Evolutionary conservation across 129 eudicot species (phyloP).

Genomic region (Smallanthus sonchifolius): DNA sequence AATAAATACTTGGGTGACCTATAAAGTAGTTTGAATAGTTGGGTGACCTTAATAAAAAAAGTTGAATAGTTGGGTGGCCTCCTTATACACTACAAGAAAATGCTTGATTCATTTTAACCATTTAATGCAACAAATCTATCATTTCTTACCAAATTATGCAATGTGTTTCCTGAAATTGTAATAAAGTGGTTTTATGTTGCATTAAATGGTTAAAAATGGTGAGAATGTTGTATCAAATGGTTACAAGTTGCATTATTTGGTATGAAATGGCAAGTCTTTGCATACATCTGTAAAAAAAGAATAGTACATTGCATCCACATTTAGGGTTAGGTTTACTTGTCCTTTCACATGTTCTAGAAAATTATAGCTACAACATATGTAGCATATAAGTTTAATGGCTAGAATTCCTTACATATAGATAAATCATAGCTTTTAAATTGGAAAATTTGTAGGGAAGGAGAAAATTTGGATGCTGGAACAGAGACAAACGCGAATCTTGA

Average conservation of each 20-base stretch:
- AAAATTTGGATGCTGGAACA: conserved; percentile 84
- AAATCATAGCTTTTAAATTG: neutral
- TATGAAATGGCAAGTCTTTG: neutral
- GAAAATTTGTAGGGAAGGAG: conserved; percentile 57
- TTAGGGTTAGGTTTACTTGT: neutral
- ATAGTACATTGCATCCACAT: neutral
- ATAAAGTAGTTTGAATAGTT: neutral
- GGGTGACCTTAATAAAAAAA: neutral
- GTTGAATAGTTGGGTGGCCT: neutral
- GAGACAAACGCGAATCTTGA: conserved; percentile 72
- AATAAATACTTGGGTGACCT: neutral
- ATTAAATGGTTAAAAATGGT: neutral
- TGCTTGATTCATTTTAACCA: neutral
- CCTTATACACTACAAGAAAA: neutral
- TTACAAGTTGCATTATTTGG: neutral
- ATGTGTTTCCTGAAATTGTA: neutral
- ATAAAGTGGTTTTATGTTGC: neutral
- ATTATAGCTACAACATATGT: neutral
- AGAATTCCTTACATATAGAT: neutral
- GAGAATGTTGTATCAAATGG: neutral
- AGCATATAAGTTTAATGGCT: conserved; percentile 7
- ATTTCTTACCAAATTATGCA: neutral
- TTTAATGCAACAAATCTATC: neutral
- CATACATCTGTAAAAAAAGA: neutral
- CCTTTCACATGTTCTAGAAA: neutral